Evolutionary conservation across 495 filamentous ascomycete species (phyloP), one percentile per base, ranked within the genome.

Genomic region (Geoglossum glabrum): DNA sequence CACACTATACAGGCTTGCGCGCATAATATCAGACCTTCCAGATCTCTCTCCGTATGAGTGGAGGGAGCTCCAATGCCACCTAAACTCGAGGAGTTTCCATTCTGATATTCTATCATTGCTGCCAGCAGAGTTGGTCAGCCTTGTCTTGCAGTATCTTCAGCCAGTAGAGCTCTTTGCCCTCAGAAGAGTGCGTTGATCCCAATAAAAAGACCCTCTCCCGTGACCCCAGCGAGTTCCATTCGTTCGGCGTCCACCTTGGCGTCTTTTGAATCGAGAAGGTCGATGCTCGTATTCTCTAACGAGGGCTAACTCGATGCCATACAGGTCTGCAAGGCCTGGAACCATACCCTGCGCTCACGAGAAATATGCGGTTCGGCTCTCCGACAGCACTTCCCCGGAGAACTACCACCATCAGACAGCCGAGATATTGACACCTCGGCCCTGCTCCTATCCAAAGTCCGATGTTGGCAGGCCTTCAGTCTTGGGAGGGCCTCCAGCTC

Each of bases 31-130:
- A 28, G 36, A 19, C 13, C 56, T 58, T n/a, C 27, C 36, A 1
- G 36, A 19, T 6, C 56, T 58, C 28, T 46, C 36, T 6, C 43
- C 56, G 25, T 58, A 58, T n/a, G 56, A 58, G 54, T 58, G 56
- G 56, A 45, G 56, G n/a, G 33, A 58, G 46, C 43, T 58, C 9
- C 34, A 50, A 54, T 15, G 11, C 45, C 56, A n/a, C 11, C 56
- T 58, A 17, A 47, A 55, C 25, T 26, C 21, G 43, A 36, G 56
- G 17, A 27, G 30, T n/a, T 58, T 58, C 40, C 45, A 50, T 11
- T 28, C 27, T 10, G 56, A 58, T 27, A 45, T 49, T 31, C 11
- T 58, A 33, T 27, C 56, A 10, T 25, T 27, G 23, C 30, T 58
- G 21, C 56, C 56, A 13, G n/a, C 26, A 50, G 56, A 58, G 56